Base-by-base conservation (phyloP, 2,329 filamentous ascomycete genomes). In the Onygena corvina region DNA sequence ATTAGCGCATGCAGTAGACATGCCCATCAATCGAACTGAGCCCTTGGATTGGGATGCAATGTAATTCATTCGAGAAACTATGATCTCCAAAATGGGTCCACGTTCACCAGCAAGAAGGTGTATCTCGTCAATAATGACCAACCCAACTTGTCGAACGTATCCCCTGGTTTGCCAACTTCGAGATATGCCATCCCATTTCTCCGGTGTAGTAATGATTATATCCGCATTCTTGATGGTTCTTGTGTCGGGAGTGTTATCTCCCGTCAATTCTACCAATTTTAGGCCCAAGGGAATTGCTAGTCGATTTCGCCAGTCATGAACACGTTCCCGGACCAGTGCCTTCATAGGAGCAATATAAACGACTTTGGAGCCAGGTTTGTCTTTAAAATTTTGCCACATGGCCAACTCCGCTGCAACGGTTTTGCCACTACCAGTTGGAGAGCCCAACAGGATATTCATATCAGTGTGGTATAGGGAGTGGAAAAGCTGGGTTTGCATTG, bases 311-410 rank as follows among this genome's bases (percentile, higher is more conserved):
- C 92, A 98, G 62, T 98, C 93, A 60, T 94, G 85, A 21, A 98
- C 90, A 67, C 92, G 81, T 65, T 98, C 92, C 2, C 92, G 86
- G 16, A 98, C 92, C 27, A 98, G 80, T 0, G 93, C 93, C 67
- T 98, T 98, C 93, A 98, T 98, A 0, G 93, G 93, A 1, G 92
- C 92, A 62, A 98, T 96, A 64, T 98, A 98, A 9, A 98, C 92
- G 1, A 98, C 89, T 69, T 98, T 98, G 2, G 88, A 94, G 2
- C 89, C 88, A 1, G 92, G 92, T 46, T 84, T 83, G 63, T 95
- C 89, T 11, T 89, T 81, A 69, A 98, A 96, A 2, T 92, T 90
- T 88, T 89, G 95, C 93, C 93, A 98, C 90, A 98, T 96, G 21
- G 93, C 89, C 53, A 98, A 70, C 63, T 98, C 92, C 45, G 86